Base-by-base conservation (phyloP, 371 early-diverging fungal species). In the Smittium mucronatum region DNA sequence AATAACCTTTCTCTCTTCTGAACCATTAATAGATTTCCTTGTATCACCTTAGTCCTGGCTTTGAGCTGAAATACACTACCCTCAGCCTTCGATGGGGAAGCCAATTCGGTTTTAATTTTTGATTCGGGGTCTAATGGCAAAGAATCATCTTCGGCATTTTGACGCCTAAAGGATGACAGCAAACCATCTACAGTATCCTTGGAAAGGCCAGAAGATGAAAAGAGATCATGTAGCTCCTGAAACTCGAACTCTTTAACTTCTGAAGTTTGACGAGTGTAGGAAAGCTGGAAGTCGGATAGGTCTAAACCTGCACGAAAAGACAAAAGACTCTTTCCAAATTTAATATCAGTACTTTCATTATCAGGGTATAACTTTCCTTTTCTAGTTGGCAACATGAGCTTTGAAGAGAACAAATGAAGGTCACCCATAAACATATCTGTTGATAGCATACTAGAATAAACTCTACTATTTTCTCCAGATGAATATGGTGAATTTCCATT, bases 361-460 rank as follows among this genome's bases (percentile, higher is more conserved):
- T 76, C 70, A 34, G 80, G 80, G 34, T 81, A 80, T 35, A 80
- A 70, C 28, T 72, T 57, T 30, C 80, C 80, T 58, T 78, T 77
- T 35, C 79, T 72, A 32, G 80, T 75, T 0, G 80, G 80, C 36
- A 80, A 73, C 73, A 76, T 74, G 76, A 80, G 79, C 5, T 76
- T 75, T 34, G 80, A 70, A 16, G 75, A 77, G 65, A 73, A 80
- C 16, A 80, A 59, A 0, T 75, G 73, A 16, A 60, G n/a, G n/a
- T 28, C n/a, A 21, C 57, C 58, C 57, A 68, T 21, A 65, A 65
- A 65, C n/a, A 31, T n/a, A 15, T 34, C 36, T n/a, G 32, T 65
- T 33, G 65, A 34, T 2, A 65, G 2, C n/a, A 65, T n/a, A n/a
- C 25, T 25, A 28, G 36, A 34, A 65, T 31, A 34, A 15, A 65